Conservation (phyloP, 31 red algal genomes). For the Odonthalia washingtoniensis region DNA sequence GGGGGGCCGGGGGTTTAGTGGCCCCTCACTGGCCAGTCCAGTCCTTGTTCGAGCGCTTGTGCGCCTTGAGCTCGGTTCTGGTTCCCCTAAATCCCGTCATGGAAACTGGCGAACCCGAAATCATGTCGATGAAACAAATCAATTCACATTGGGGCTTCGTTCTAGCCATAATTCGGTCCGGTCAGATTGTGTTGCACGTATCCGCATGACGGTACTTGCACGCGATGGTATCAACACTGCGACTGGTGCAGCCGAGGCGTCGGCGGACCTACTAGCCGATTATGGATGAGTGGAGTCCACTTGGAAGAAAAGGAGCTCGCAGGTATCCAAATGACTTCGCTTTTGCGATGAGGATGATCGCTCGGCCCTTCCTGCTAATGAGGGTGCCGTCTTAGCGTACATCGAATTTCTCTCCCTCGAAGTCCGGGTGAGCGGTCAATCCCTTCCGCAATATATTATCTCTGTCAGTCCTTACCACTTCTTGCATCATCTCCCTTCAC, state of each 20-base stretch:
- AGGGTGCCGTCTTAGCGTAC: slow-evolving; percentile 6
- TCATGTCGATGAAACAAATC: not conserved
- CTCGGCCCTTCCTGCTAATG: slow-evolving; percentile 10
- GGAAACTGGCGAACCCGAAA: too few relatives aligned
- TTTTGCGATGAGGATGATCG: slow-evolving; percentile 37
- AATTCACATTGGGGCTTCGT: too few relatives aligned
- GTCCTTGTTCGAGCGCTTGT: too few relatives aligned
- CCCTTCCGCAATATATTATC: slow-evolving; percentile 23
- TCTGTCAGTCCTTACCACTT: not conserved
- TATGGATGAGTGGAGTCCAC: too few relatives aligned
- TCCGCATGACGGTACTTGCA: too few relatives aligned
- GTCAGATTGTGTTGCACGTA: too few relatives aligned
- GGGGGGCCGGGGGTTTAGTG: not conserved
- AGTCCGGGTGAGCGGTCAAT: slow-evolving; percentile 13
- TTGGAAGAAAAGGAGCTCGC: too few relatives aligned
- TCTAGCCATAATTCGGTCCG: too few relatives aligned
- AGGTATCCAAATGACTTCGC: not conserved
- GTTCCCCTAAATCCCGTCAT: not conserved
- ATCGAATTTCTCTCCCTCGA: slow-evolving; percentile 37
- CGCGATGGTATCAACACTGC: too few relatives aligned
- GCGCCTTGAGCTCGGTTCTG: too few relatives aligned
- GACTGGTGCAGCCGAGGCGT: not conserved
- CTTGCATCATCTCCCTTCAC: slow-evolving; percentile 24
- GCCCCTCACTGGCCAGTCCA: slow-evolving; percentile 22
- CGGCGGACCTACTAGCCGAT: not conserved